Conservation (phyloP, 805 yeast species). For the Saturnispora diversa region DNA sequence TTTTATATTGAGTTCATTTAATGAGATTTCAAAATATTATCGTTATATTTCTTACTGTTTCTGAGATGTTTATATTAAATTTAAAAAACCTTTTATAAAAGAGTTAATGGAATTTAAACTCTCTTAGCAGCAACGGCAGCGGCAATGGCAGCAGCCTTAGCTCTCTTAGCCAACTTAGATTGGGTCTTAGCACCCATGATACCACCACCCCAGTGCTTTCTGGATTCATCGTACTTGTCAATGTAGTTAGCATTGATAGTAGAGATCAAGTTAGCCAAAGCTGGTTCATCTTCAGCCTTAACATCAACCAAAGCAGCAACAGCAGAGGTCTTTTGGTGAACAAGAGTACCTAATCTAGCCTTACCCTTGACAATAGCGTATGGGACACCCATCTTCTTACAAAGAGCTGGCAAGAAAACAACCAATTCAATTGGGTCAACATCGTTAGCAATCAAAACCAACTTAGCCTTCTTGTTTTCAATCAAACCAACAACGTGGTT, state of each 20-base stretch:
- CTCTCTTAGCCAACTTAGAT: slow-evolving; percentile 57
- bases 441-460: slow-evolving; percentile 96
- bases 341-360: slow-evolving; percentile 96
- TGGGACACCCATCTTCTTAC: slow-evolving; percentile 99
- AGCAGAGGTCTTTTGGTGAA: slow-evolving; percentile 95
- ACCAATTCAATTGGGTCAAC: slow-evolving; percentile 99
- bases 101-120: slow-evolving; percentile 1
- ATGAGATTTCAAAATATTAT: too few relatives aligned
- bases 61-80: slow-evolving; percentile 2
- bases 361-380: slow-evolving; percentile 97
- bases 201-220: slow-evolving; percentile 99
- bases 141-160: slow-evolving; percentile 59
- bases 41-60: neutral
- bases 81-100: slow-evolving; percentile 2
- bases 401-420: slow-evolving; percentile 94
- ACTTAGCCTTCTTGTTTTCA: slow-evolving; percentile 98
- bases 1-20: too few relatives aligned
- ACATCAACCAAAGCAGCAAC: slow-evolving; percentile 98
- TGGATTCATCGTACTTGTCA: slow-evolving; percentile 90
- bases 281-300: slow-evolving; percentile 88
- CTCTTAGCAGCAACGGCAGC: slow-evolving; percentile 32
- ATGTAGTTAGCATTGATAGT: slow-evolving; percentile 89
- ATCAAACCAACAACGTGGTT: slow-evolving; percentile 96
- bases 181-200: slow-evolving; percentile 90
- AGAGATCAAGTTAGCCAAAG: slow-evolving; percentile 85